A percentile compares a stretch with the other conserved stretches of the same genome.
These are phyloP conservation scores for Triticum monococcum DNA, from an alignment of 176 grass and related monocot species.

Conservation along the genomic window DNA sequence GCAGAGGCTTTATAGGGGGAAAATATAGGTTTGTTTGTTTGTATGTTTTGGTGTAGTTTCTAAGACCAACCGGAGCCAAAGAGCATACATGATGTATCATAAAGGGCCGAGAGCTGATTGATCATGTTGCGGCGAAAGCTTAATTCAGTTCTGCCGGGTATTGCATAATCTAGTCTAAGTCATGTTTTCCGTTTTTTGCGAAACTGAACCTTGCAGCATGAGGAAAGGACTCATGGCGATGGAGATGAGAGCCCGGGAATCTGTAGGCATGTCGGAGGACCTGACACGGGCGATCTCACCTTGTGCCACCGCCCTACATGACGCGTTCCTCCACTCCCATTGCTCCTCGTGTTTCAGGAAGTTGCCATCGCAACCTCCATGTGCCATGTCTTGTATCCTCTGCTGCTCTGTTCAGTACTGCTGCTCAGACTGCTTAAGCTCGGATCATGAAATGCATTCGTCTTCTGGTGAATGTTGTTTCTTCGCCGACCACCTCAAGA, in stretches of 20 bases:
- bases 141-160: not conserved
- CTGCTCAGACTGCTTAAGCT: conserved; percentile 46
- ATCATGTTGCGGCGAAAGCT: not conserved
- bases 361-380: conserved; percentile 23
- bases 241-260: conserved; percentile 64
- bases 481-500: conserved; percentile 27
- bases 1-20: no score
- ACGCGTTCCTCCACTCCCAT: conserved; percentile 48
- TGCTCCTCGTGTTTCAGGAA: conserved; percentile 67
- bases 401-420: conserved; percentile 68
- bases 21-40: not conserved
- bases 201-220: not conserved
- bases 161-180: not conserved
- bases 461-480: conserved; percentile 73
- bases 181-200: conserved; percentile 3
- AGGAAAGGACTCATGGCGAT: conserved; percentile 32
- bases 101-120: conserved; percentile 23
- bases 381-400: conserved; percentile 22
- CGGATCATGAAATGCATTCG: conserved; percentile 37
- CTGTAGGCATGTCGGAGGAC: conserved; percentile 55
- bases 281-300: conserved; percentile 56
- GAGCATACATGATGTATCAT: not conserved
- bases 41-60: not conserved
- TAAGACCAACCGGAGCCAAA: not conserved
- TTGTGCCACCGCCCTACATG: conserved; percentile 56